Evolutionary conservation across 202 grass and related monocot genomes (phyloP), one percentile per base, ranked within the genome.

Genomic region (Schoenoplectus triqueter): DNA sequence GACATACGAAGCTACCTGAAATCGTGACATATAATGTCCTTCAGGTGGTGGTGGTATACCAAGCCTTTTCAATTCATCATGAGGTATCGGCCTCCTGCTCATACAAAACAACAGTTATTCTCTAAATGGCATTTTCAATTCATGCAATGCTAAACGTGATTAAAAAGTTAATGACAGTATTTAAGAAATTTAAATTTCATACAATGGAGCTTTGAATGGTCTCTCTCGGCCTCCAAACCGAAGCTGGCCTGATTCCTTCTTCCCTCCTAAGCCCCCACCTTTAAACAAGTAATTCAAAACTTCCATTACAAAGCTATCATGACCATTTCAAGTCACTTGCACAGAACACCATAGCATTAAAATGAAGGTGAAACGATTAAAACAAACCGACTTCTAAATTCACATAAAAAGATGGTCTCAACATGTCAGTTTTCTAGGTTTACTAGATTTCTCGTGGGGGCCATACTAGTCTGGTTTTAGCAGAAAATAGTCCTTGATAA

Each of bases 241-340:
- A 88, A 98, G 86, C 79, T 98, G 95, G 57, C 95, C 95, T 90
- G 92, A 98, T 92, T 98, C 95, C 88, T 98, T 98, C 89, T 88
- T 93, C 49, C 95, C 95, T 87, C 95, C 92, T 84, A 95, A 90
- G 0, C 95, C 95, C 22, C 92, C 92, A 86, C 95, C 95, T 98
- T 82, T 82, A 48, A 76, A 55, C 81, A n/a, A 80, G 73, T 42
- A 81, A 83, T 56, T 52, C 7, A 52, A 7, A 83, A 54, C 13
- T 17, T 18, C 0, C 13, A 83, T 81, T 81, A 64, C 19, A 80
- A 17, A 62, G 1, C 6, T 80, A 1, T 63, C 10, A 57, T 84
- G 64, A 70, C 8, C 20, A 20, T 73, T 73, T 39, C 6, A 2
- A 45, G 69, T 20, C 45, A 77, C 41, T 77, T 59, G 51, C 21